These are phyloP conservation scores for Aspergillus sparsus DNA, from an alignment of 495 filamentous ascomycete genomes.

Conservation along the genomic window DNA sequence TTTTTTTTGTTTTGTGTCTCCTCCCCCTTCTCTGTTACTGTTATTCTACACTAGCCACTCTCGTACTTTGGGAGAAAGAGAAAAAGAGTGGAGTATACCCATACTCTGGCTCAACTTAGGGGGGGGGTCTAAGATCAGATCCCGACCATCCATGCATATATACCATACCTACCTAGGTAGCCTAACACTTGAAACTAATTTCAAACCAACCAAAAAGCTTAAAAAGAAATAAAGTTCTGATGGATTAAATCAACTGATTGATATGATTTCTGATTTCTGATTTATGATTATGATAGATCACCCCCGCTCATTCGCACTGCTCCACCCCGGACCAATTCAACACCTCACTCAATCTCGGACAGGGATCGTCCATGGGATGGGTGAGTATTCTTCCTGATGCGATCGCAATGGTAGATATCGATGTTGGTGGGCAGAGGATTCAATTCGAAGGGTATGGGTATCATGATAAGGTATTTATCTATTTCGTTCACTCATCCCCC, in stretches of 20 bases:
- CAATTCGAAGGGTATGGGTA: slow-evolving; percentile 41
- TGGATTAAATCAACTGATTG: too few species aligned
- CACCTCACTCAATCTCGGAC: slow-evolving; percentile 26
- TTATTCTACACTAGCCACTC: background rate
- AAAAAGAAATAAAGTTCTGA: too few species aligned
- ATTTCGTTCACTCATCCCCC: too few species aligned
- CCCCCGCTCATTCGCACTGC: slow-evolving; percentile 11
- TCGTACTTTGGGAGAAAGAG: too few species aligned
- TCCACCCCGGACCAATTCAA: slow-evolving; percentile 4
- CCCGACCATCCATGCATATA: too few species aligned
- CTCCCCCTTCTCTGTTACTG: background rate
- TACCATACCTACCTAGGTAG: too few species aligned
- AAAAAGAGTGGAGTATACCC: too few species aligned
- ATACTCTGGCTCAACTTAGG: too few species aligned
- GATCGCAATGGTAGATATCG: slow-evolving; percentile 31
- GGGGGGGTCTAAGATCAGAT: too few species aligned
- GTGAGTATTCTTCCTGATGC: slow-evolving; percentile 37
- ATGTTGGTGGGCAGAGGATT: slow-evolving; percentile 28
- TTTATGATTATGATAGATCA: slow-evolving; percentile 4
- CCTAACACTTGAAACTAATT: too few species aligned
- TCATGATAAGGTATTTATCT: slow-evolving; percentile 44
- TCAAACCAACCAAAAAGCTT: too few species aligned
- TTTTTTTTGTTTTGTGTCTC: background rate
- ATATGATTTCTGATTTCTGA: too few species aligned
- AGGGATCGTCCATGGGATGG: slow-evolving; percentile 38